These are phyloP conservation scores for Trichoderma reesei DNA, from an alignment of 495 filamentous ascomycete species.

Conservation along the genomic window DNA sequence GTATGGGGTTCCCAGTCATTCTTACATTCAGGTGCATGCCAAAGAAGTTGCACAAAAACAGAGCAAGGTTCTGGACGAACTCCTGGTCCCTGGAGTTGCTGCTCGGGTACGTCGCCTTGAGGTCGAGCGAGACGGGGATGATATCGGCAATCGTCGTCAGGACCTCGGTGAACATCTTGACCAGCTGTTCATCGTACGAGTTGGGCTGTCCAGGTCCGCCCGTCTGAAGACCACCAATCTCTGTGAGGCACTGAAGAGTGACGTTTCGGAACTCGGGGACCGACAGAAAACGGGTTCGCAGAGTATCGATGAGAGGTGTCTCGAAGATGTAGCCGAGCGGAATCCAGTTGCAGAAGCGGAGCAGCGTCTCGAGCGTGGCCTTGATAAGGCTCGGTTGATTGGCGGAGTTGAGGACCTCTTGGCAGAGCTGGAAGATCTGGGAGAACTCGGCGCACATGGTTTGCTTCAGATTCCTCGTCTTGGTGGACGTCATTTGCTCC, in stretches of 20 bases:
- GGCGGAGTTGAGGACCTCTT: conserved; percentile 80
- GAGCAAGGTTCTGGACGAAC: conserved; percentile 89
- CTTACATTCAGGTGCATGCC: conserved; percentile 79
- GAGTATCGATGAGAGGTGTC: conserved; percentile 88
- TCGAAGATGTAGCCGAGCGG: conserved; percentile 98
- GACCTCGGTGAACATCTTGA: conserved; percentile 95
- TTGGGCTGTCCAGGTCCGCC: conserved; percentile 50
- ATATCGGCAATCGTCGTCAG: conserved; percentile 81
- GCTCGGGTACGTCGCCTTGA: conserved; percentile 78
- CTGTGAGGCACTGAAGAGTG: conserved; percentile 91
- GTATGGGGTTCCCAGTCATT: conserved; percentile 9
- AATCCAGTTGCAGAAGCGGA: conserved; percentile 98
- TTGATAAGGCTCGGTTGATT: conserved; percentile 83
- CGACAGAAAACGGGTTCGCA: conserved; percentile 82
- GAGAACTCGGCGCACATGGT: conserved; percentile 98
- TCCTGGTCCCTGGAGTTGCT: conserved; percentile 94
- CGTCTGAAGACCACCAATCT: conserved; percentile 88
- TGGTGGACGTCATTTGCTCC: conserved; percentile 94
- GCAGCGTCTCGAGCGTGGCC: conserved; percentile 84
- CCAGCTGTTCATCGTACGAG: conserved; percentile 84
- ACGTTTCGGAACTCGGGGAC: conserved; percentile 90
- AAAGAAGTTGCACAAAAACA: conserved; percentile 96
- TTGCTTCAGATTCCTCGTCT: conserved; percentile 90
- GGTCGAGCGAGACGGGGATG: conserved; percentile 77
- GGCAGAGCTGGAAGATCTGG: conserved; percentile 92